Percentiles rank a stretch among this genome's conserved stretches.
These are phyloP conservation scores for Lactarius hatsudake DNA, from an alignment of 768 basidiomycete species.

Conservation along the genomic window DNA sequence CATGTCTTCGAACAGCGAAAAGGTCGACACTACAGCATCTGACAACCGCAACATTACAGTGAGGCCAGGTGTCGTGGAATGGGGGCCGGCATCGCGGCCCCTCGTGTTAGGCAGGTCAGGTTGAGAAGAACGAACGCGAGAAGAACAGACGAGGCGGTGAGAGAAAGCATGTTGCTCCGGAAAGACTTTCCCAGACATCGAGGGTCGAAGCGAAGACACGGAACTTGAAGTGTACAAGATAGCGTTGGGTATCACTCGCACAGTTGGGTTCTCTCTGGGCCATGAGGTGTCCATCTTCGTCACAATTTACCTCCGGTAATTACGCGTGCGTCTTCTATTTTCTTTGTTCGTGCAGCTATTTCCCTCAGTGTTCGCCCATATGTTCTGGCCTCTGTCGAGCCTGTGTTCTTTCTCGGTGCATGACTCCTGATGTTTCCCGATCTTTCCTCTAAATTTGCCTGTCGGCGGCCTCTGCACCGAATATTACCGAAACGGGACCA, in stretches of 20 bases:
- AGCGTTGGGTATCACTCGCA: no score
- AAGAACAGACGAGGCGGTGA: background rate
- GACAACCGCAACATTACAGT: constrained; percentile 20
- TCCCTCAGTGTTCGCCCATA: background rate
- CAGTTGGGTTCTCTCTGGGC: background rate
- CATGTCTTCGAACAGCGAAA: constrained; percentile 19
- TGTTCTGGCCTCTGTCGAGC: background rate
- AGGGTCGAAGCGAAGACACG: background rate
- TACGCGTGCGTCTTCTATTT: background rate
- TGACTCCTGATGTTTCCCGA: background rate
- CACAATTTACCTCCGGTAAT: background rate
- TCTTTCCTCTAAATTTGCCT: background rate
- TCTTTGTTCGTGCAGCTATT: background rate
- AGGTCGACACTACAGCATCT: constrained; percentile 10
- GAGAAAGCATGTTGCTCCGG: background rate
- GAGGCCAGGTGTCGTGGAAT: constrained; percentile 6
- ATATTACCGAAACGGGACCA: background rate
- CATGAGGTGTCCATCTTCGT: background rate
- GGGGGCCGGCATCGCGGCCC: constrained; percentile 13
- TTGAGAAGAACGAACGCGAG: background rate
- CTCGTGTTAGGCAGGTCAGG: no score
- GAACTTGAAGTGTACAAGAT: no score
- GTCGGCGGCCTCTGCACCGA: background rate
- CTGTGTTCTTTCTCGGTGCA: no score
- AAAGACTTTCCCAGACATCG: background rate